phyloP scores from a whole-genome alignment of 441 rosid species.

The Codiaeum variegatum region DNA sequence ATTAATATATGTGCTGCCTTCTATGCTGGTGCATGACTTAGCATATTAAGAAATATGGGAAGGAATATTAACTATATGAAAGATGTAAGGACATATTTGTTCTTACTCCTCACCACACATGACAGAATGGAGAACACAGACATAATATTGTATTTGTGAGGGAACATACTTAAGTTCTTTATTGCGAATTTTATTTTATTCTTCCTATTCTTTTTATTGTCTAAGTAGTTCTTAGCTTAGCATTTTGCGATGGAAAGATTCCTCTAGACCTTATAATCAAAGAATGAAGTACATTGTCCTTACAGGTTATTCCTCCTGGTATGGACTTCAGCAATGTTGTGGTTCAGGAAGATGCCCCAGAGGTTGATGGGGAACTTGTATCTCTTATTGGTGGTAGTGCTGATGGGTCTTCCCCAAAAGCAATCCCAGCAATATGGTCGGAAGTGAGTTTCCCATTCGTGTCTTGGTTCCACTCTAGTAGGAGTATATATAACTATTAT shows the following conservation, averaged over 20 bases:
- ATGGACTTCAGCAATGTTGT: slow-evolving; percentile 95
- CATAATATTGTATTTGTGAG: background rate
- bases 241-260: background rate
- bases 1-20: background rate
- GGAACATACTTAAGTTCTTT: background rate
- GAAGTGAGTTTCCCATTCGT: slow-evolving; percentile 52
- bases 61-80: background rate
- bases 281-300: slow-evolving; percentile 15
- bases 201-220: background rate
- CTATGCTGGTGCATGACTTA: background rate
- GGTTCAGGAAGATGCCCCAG: slow-evolving; percentile 83
- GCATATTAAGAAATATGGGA: background rate
- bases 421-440: slow-evolving; percentile 83
- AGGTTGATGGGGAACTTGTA: slow-evolving; percentile 71
- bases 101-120: background rate
- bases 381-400: slow-evolving; percentile 42
- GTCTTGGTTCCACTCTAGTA: background rate
- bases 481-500: background rate
- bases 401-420: slow-evolving; percentile 86
- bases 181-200: background rate
- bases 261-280: slow-evolving; percentile 11
- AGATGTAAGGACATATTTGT: background rate
- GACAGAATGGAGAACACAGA: background rate
- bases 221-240: background rate
- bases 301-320: slow-evolving; percentile 94